Percentiles rank a stretch among this genome's conserved stretches.
Evolutionary conservation across 768 basidiomycete genomes (phyloP).

Genomic region (Lyophyllum atratum): DNA sequence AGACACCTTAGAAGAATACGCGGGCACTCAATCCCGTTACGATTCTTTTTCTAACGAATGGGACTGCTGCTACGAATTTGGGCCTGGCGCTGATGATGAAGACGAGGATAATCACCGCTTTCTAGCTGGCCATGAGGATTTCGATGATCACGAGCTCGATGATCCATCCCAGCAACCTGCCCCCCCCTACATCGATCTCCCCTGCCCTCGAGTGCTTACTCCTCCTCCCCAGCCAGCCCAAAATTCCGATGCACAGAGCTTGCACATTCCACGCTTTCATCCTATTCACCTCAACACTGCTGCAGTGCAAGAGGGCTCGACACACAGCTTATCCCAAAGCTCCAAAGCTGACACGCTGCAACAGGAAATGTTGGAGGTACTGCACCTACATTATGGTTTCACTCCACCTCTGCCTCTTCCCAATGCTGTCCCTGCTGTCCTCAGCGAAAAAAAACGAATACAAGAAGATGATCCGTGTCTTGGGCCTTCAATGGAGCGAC

Average conservation of each 20-base stretch:
- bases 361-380: too few relatives aligned
- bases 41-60: constrained; percentile 17
- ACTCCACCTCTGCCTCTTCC: too few relatives aligned
- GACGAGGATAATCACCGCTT: background rate
- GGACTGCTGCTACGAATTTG: constrained; percentile 19
- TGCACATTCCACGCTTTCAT: too few relatives aligned
- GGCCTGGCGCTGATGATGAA: constrained; percentile 1
- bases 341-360: too few relatives aligned
- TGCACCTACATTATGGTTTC: too few relatives aligned
- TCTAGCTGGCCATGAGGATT: too few relatives aligned
- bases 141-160: background rate
- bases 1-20: background rate
- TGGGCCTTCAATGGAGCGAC: background rate
- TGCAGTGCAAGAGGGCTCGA: too few relatives aligned
- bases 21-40: constrained; percentile 2
- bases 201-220: background rate
- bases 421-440: too few relatives aligned
- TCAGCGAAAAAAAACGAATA: background rate
- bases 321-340: too few relatives aligned
- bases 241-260: too few relatives aligned
- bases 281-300: too few relatives aligned
- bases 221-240: background rate
- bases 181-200: background rate
- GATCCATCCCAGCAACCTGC: background rate
- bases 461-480: background rate